A percentile compares a stretch with the other conserved stretches of the same genome.
These are phyloP conservation scores for Lactarius tabidus DNA, from an alignment of 768 basidiomycete species.

Conservation along the genomic window DNA sequence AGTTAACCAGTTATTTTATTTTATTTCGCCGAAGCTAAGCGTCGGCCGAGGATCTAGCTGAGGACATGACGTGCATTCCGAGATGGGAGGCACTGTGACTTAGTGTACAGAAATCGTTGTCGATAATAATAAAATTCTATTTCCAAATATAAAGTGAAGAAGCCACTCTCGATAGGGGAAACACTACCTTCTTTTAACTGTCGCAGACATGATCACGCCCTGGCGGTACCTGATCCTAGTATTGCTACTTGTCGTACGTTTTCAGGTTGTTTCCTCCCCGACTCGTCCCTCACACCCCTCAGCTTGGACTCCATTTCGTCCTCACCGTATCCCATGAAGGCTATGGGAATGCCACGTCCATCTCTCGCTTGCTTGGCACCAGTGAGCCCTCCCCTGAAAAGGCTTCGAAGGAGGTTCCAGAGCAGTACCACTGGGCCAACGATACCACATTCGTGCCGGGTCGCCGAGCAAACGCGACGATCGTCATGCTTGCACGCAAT, in stretches of 20 bases:
- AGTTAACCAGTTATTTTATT: constrained; percentile 22
- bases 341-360: constrained; percentile 44
- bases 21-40: neutral
- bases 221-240: constrained; percentile 53
- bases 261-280: neutral
- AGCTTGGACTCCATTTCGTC: constrained; percentile 57
- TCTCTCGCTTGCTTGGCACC: constrained; percentile 35
- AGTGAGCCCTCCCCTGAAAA: constrained; percentile 23
- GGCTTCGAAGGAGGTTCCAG: constrained; percentile 47
- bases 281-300: neutral
- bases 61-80: constrained; percentile 3
- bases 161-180: neutral
- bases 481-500: constrained; percentile 51
- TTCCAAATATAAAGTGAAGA: neutral
- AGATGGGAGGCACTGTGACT: neutral
- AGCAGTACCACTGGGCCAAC: constrained; percentile 30
- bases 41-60: neutral
- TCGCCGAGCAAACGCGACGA: constrained; percentile 51
- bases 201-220: constrained; percentile 49
- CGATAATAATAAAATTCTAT: neutral
- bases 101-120: neutral
- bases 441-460: constrained; percentile 21
- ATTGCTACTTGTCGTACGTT: constrained; percentile 33
- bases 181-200: neutral
- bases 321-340: constrained; percentile 48